A percentile compares a stretch with the other conserved stretches of the same genome.
Evolutionary conservation across 331 rosid species (phyloP).

Genomic region (Acacia concinna): DNA sequence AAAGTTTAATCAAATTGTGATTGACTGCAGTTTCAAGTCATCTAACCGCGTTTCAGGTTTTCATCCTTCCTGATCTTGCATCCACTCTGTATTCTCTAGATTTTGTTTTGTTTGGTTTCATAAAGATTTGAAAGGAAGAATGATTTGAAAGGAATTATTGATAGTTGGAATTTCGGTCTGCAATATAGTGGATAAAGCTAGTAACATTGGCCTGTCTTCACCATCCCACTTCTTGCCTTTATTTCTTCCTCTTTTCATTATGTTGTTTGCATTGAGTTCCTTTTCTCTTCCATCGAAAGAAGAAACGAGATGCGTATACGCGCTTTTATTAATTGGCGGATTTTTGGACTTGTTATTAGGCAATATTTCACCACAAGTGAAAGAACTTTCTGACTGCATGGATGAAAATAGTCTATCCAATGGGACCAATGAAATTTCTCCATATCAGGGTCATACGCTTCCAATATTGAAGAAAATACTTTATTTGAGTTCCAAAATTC

Average conservation of each 20-base stretch:
- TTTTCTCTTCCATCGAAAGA: not conserved
- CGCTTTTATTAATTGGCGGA: not conserved
- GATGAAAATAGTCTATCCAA: constrained; percentile 48
- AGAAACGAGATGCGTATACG: not conserved
- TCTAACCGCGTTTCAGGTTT: constrained; percentile 46
- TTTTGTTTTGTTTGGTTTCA: not conserved
- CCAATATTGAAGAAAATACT: constrained; percentile 74
- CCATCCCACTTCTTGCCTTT: not conserved
- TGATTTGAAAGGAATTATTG: not conserved
- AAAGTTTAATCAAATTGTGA: constrained; percentile 28
- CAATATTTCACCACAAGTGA: constrained; percentile 32
- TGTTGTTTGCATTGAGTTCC: not conserved
- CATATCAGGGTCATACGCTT: constrained; percentile 64
- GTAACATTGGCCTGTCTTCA: not conserved
- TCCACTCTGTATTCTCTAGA: not conserved
- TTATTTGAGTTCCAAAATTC: constrained; percentile 58
- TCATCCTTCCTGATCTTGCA: not conserved
- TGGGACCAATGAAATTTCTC: constrained; percentile 55
- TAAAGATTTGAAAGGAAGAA: not conserved
- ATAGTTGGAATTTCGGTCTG: constrained; percentile 19
- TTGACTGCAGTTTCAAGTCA: constrained; percentile 34
- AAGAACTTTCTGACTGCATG: constrained; percentile 38
- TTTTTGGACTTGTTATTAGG: constrained; percentile 33
- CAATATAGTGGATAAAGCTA: not conserved
- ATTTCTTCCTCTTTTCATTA: not conserved